These are phyloP conservation scores for Saraca asoca DNA, from an alignment of 331 rosid genomes.

Conservation along the genomic window DNA sequence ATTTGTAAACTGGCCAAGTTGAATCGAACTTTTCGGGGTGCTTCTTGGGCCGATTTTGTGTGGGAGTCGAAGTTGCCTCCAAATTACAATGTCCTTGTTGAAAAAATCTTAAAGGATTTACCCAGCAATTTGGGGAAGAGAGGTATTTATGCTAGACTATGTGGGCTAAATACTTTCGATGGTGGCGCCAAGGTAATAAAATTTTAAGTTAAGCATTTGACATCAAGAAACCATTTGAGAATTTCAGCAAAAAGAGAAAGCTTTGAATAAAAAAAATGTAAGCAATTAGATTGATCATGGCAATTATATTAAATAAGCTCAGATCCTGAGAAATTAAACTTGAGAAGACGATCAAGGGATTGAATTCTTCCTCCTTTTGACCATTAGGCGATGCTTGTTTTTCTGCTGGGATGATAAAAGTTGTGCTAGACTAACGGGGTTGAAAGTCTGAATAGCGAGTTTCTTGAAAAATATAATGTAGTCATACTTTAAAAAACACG, in stretches of 20 bases:
- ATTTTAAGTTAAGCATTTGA: background rate
- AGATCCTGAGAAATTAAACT: no score
- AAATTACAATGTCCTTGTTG: conserved; percentile 47
- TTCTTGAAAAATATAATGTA: background rate
- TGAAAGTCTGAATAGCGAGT: background rate
- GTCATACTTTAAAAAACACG: background rate
- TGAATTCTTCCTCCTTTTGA: no score
- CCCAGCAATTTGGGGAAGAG: conserved; percentile 46
- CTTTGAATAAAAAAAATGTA: no score
- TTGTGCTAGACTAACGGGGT: background rate
- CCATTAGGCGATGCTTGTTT: no score
- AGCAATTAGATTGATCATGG: no score
- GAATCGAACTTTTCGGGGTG: conserved; percentile 68
- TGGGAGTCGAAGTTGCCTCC: conserved; percentile 76
- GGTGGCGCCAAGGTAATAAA: conserved; percentile 61
- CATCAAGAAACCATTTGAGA: background rate
- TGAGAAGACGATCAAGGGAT: no score
- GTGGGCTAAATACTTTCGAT: conserved; percentile 50
- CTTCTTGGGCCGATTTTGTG: conserved; percentile 72
- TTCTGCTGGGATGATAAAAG: background rate
- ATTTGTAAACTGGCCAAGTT: conserved; percentile 58
- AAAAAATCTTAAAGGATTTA: conserved; percentile 41
- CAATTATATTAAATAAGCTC: no score
- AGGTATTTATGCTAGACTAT: conserved; percentile 57
- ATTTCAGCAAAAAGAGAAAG: no score